Conservation (phyloP, 2,329 filamentous ascomycete genomes). For the Alternaria ethzedia region DNA sequence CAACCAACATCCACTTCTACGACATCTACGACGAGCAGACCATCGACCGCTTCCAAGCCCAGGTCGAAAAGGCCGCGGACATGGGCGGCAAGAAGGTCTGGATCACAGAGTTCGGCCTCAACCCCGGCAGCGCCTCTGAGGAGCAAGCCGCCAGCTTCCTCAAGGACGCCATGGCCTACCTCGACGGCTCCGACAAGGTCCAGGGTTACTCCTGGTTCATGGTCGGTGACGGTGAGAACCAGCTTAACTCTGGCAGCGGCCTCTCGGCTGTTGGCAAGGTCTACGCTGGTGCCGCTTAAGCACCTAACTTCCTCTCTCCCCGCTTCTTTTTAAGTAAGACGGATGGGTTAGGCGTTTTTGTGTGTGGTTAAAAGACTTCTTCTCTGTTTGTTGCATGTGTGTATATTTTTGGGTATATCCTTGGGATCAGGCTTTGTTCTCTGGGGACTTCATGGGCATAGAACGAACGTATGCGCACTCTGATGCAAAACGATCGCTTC, state of each 20-base stretch:
- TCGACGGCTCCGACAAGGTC: conserved; percentile 39
- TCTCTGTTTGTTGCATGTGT: background rate
- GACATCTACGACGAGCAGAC: conserved; percentile 37
- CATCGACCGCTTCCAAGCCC: conserved; percentile 45
- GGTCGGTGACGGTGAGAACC: conserved; percentile 40
- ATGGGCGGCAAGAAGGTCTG: conserved; percentile 43
- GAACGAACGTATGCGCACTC: background rate
- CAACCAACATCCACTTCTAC: conserved; percentile 50
- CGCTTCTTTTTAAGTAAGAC: background rate
- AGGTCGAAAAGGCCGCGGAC: conserved; percentile 47
- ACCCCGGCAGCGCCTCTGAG: conserved; percentile 33
- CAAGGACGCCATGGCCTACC: conserved; percentile 41
- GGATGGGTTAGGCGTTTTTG: conserved; percentile 3
- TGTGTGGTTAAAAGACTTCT: background rate
- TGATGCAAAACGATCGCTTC: conserved; percentile 5
- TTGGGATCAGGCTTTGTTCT: conserved; percentile 2
- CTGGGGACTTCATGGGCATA: background rate
- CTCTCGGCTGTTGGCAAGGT: conserved; percentile 33
- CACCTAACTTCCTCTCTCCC: background rate
- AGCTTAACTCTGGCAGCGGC: conserved; percentile 34
- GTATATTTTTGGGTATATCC: background rate
- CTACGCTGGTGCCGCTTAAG: conserved; percentile 28
- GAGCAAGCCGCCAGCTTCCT: conserved; percentile 44
- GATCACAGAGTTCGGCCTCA: conserved; percentile 49
- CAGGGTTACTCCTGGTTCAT: conserved; percentile 49